Conservation (phyloP, 441 rosid genomes). For the Metrosideros polymorpha region DNA sequence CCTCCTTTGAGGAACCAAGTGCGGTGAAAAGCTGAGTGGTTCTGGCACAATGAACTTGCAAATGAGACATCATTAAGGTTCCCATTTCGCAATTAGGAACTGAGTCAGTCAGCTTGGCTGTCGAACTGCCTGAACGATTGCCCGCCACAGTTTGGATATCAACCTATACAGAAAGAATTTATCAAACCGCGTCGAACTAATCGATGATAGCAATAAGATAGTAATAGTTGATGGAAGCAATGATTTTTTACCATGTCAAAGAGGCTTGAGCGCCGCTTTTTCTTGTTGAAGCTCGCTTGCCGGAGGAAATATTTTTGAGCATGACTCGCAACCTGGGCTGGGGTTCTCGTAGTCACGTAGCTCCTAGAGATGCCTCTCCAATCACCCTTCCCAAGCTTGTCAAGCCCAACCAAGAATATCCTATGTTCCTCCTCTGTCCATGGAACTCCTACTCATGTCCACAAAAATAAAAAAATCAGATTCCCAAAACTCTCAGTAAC, state of each 20-base stretch:
- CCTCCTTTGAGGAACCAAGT: neutral
- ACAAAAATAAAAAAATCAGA: neutral
- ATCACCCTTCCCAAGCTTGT: conserved; percentile 85
- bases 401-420: conserved; percentile 55
- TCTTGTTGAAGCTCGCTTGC: conserved; percentile 48
- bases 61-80: neutral
- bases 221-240: neutral
- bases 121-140: conserved; percentile 9
- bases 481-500: neutral
- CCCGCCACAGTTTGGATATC: neutral
- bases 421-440: conserved; percentile 91
- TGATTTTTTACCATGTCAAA: conserved; percentile 50
- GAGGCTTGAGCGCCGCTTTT: conserved; percentile 82
- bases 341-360: conserved; percentile 76
- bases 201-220: neutral
- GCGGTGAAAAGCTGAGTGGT: neutral
- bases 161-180: neutral
- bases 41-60: neutral
- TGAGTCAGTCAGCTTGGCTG: neutral
- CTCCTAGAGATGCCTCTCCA: conserved; percentile 88
- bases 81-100: neutral
- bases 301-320: conserved; percentile 89
- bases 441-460: conserved; percentile 42
- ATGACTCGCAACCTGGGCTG: conserved; percentile 94
- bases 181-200: neutral